Conservation (phyloP, 805 yeast species). For the Yarrowia deformans region DNA sequence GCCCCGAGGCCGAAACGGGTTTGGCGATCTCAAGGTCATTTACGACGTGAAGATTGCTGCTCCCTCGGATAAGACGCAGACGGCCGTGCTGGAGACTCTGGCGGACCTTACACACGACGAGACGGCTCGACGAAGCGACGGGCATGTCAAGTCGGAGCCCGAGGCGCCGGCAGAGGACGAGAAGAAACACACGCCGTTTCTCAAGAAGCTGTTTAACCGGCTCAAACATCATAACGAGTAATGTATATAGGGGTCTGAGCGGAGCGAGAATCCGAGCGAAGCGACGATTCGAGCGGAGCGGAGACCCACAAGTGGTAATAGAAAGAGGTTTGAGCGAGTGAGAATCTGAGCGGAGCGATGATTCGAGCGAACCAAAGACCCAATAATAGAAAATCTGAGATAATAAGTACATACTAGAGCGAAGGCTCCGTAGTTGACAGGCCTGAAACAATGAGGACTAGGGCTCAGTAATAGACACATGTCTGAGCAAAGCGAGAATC, state of each 20-base stretch:
- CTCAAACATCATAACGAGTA: conserved; percentile 47
- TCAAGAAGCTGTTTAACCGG: conserved; percentile 50
- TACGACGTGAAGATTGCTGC: conserved; percentile 73
- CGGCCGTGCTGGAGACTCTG: conserved; percentile 87
- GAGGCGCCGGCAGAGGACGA: conserved; percentile 26
- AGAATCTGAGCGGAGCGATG: too few relatives aligned
- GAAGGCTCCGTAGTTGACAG: too few relatives aligned
- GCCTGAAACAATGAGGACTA: too few relatives aligned
- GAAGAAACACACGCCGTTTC: conserved; percentile 44
- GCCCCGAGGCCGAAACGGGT: conserved; percentile 64
- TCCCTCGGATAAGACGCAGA: conserved; percentile 84
- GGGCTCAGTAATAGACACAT: too few relatives aligned
- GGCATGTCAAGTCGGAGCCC: conserved; percentile 48
- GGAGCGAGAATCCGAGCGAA: not conserved
- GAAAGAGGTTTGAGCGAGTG: too few relatives aligned
- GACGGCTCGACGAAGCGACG: conserved; percentile 70
- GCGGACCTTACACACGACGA: conserved; percentile 89
- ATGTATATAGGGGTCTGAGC: conserved; percentile 25
- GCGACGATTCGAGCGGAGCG: too few relatives aligned
- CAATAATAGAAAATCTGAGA: too few relatives aligned
- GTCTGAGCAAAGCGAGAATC: too few relatives aligned
- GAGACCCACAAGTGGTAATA: too few relatives aligned
- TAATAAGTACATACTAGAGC: too few relatives aligned
- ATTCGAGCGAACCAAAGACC: too few relatives aligned
- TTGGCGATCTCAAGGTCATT: conserved; percentile 83